Evolutionary conservation across 495 filamentous ascomycete genomes (phyloP).

Genomic region (Terfezia boudieri): DNA sequence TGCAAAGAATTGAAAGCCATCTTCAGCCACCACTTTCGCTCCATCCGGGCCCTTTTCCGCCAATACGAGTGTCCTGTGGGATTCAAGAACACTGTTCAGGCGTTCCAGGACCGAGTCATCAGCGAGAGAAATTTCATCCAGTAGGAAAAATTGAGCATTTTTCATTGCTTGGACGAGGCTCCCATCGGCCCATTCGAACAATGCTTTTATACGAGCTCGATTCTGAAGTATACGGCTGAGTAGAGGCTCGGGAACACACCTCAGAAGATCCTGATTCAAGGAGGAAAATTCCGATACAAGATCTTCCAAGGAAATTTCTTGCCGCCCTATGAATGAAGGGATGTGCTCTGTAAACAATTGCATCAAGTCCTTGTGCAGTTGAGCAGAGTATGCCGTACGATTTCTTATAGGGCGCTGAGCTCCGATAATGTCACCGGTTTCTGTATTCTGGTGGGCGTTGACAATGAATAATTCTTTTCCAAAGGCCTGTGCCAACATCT

Average conservation of each 20-base stretch:
- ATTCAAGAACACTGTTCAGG: slow-evolving; percentile 92
- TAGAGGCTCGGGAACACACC: slow-evolving; percentile 28
- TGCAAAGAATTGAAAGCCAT: slow-evolving; percentile 84
- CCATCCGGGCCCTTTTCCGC: slow-evolving; percentile 80
- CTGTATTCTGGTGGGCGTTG: slow-evolving; percentile 93
- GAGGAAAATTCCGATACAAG: slow-evolving; percentile 1
- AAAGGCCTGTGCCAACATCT: slow-evolving; percentile 65
- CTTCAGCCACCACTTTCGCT: slow-evolving; percentile 49
- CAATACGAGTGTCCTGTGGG: slow-evolving; percentile 61
- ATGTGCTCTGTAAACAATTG: slow-evolving; percentile 19
- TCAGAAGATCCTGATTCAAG: slow-evolving; percentile 18
- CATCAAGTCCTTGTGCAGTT: slow-evolving; percentile 40
- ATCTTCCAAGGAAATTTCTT: neutral
- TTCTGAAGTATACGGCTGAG: slow-evolving; percentile 35
- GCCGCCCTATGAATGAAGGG: neutral
- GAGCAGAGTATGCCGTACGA: slow-evolving; percentile 41
- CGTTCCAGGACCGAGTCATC: slow-evolving; percentile 95
- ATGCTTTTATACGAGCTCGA: slow-evolving; percentile 41
- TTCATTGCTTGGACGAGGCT: slow-evolving; percentile 92
- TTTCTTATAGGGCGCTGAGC: slow-evolving; percentile 83
- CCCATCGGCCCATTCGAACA: slow-evolving; percentile 95
- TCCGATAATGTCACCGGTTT: slow-evolving; percentile 91
- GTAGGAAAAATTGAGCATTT: slow-evolving; percentile 65
- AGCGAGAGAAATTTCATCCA: slow-evolving; percentile 94
- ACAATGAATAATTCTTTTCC: slow-evolving; percentile 58